Evolutionary conservation across 148 eudicot species (phyloP).

Genomic region (Hydrangea macrophylla): DNA sequence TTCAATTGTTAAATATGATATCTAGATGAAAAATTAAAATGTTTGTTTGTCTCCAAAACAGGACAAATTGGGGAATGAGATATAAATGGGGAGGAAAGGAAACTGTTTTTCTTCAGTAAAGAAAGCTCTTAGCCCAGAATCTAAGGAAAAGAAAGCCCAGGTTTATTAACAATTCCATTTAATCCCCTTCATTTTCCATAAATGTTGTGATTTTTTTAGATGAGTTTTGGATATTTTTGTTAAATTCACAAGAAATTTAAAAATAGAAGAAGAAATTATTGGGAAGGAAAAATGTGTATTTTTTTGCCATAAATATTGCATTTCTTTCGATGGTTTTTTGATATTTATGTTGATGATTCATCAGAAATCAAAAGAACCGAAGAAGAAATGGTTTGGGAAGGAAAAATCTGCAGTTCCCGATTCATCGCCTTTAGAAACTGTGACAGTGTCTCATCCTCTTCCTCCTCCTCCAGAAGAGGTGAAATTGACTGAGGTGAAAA

Average conservation of each 20-base stretch:
- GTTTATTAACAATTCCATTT: conserved; percentile 22
- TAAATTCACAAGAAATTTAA: conserved; percentile 34
- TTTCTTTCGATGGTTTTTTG: neutral
- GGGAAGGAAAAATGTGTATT: conserved; percentile 45
- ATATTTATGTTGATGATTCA: neutral
- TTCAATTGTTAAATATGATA: neutral
- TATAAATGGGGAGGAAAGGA: conserved; percentile 67
- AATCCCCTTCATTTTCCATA: neutral
- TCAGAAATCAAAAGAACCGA: conserved; percentile 51
- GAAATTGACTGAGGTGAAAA: conserved; percentile 29
- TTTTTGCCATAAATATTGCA: neutral
- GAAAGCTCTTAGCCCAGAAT: conserved; percentile 66
- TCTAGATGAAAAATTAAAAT: neutral
- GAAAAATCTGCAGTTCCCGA: conserved; percentile 34
- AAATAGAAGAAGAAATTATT: conserved; percentile 62
- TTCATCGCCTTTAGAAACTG: conserved; percentile 26
- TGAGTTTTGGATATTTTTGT: neutral
- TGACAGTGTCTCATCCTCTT: conserved; percentile 20
- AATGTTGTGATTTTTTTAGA: neutral
- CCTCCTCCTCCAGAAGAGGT: conserved; percentile 35
- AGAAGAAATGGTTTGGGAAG: conserved; percentile 65
- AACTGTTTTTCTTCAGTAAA: conserved; percentile 76
- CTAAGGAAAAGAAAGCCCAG: conserved; percentile 55
- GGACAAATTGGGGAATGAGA: conserved; percentile 28
- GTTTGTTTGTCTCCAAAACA: conserved; percentile 1